Conservation (phyloP, 306 rosid species). For the Rosa multiflora region DNA sequence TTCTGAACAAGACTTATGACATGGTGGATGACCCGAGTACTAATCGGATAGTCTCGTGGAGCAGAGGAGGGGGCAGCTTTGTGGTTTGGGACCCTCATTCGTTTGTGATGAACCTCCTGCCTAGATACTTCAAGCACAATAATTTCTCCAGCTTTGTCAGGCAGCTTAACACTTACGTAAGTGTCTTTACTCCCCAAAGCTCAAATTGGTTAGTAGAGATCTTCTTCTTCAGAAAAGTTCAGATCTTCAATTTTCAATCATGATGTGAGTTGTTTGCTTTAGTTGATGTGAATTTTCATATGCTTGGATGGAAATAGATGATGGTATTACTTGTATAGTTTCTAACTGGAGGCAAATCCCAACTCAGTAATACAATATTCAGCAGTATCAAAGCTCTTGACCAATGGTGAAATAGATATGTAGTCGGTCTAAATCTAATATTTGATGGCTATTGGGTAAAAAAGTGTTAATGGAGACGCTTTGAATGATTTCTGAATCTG, state of each 20-base stretch:
- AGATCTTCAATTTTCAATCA: not conserved
- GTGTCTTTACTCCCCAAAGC: conserved; percentile 27
- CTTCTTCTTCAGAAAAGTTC: not conserved
- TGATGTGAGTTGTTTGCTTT: not conserved
- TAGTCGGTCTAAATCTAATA: not conserved
- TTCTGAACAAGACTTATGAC: conserved; percentile 80
- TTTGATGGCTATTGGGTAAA: conserved; percentile 5
- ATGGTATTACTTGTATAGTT: not conserved
- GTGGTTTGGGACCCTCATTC: conserved; percentile 81
- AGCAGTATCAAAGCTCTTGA: not conserved
- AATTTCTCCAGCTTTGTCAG: conserved; percentile 93
- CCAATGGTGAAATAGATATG: not conserved
- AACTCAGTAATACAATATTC: not conserved
- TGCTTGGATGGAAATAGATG: not conserved
- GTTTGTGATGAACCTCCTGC: conserved; percentile 60
- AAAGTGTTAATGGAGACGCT: conserved; percentile 5
- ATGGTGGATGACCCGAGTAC: conserved; percentile 70
- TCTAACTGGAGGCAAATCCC: not conserved
- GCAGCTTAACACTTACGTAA: conserved; percentile 90
- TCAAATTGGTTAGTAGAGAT: conserved; percentile 10
- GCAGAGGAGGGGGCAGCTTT: conserved; percentile 64
- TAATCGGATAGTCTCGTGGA: conserved; percentile 73
- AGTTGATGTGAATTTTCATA: not conserved
- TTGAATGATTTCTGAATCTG: conserved; percentile 10
- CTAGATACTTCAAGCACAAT: conserved; percentile 78